Evolutionary conservation across 2,329 filamentous ascomycete genomes (phyloP).

Genomic region (Clonostachys sp.): DNA sequence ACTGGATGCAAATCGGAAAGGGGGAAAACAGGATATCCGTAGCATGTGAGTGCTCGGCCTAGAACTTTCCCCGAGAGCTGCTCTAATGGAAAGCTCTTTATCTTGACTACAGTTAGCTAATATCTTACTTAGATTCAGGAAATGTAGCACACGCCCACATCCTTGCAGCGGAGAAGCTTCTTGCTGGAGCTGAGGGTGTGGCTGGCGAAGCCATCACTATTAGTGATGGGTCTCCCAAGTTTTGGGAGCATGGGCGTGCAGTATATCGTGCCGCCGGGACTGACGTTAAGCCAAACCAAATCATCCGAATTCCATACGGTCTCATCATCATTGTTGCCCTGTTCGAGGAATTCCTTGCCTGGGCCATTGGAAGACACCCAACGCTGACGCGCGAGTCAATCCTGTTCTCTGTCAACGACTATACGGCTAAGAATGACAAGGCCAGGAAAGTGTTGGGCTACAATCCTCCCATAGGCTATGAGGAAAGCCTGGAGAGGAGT

Average conservation of each 20-base stretch:
- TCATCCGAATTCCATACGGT: constrained; percentile 36
- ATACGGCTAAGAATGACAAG: constrained; percentile 57
- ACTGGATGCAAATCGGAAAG: constrained; percentile 72
- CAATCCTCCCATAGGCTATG: constrained; percentile 31
- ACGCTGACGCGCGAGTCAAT: constrained; percentile 73
- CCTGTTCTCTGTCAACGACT: constrained; percentile 18
- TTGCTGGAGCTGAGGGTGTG: constrained; percentile 62
- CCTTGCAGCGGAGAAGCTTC: constrained; percentile 70
- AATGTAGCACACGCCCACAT: constrained; percentile 74
- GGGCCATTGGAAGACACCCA: constrained; percentile 53
- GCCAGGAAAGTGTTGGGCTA: constrained; percentile 69
- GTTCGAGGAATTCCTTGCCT: constrained; percentile 47
- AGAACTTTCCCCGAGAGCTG: no score
- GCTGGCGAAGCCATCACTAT: constrained; percentile 88
- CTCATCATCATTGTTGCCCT: constrained; percentile 20
- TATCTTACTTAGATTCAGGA: constrained; percentile 61
- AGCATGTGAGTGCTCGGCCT: no score
- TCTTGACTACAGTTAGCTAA: constrained; percentile 51
- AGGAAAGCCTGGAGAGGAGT: no score
- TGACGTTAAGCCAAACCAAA: constrained; percentile 41
- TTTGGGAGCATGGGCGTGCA: constrained; percentile 81
- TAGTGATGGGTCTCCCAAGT: constrained; percentile 83
- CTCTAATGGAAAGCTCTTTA: no score
- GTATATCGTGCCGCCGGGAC: constrained; percentile 64
- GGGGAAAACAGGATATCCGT: no score